These are phyloP conservation scores for Metschnikowia borealis DNA, from an alignment of 805 yeast species.

Conservation along the genomic window DNA sequence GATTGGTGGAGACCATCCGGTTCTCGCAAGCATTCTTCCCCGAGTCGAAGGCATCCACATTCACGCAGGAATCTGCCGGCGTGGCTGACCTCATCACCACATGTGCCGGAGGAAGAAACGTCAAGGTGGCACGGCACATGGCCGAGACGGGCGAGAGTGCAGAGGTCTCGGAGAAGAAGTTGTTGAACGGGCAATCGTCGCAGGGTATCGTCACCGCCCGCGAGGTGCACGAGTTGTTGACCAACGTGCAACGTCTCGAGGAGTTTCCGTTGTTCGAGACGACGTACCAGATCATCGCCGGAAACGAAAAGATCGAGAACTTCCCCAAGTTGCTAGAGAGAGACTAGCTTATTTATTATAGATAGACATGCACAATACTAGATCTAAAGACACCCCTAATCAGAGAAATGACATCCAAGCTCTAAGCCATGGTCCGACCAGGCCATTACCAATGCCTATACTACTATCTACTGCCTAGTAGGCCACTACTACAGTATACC, in stretches of 20 bases:
- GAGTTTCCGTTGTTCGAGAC: slow-evolving; percentile 82
- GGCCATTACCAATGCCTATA: too few species aligned
- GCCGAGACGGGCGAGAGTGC: slow-evolving; percentile 76
- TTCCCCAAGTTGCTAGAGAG: slow-evolving; percentile 66
- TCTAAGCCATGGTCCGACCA: too few species aligned
- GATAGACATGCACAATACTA: background rate
- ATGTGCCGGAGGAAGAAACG: slow-evolving; percentile 97
- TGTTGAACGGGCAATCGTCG: slow-evolving; percentile 93
- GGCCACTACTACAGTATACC: too few species aligned
- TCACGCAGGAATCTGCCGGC: slow-evolving; percentile 93
- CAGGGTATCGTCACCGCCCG: slow-evolving; percentile 90
- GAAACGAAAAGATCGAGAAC: slow-evolving; percentile 66
- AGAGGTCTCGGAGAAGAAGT: slow-evolving; percentile 74
- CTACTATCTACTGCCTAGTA: too few species aligned
- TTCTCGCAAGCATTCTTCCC: slow-evolving; percentile 70
- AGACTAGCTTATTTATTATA: slow-evolving; percentile 2
- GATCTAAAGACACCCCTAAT: too few species aligned
- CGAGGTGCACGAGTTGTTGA: slow-evolving; percentile 85
- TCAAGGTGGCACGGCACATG: slow-evolving; percentile 82
- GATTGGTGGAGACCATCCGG: slow-evolving; percentile 82
- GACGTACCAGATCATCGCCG: slow-evolving; percentile 80
- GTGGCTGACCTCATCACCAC: slow-evolving; percentile 98
- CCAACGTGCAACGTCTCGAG: slow-evolving; percentile 44
- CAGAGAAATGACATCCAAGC: too few species aligned
- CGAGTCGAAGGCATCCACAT: slow-evolving; percentile 57